Evolutionary conservation across 176 grass and related monocot genomes (phyloP), one percentile per base, ranked within the genome.

Genomic region (Elymus sibiricus): DNA sequence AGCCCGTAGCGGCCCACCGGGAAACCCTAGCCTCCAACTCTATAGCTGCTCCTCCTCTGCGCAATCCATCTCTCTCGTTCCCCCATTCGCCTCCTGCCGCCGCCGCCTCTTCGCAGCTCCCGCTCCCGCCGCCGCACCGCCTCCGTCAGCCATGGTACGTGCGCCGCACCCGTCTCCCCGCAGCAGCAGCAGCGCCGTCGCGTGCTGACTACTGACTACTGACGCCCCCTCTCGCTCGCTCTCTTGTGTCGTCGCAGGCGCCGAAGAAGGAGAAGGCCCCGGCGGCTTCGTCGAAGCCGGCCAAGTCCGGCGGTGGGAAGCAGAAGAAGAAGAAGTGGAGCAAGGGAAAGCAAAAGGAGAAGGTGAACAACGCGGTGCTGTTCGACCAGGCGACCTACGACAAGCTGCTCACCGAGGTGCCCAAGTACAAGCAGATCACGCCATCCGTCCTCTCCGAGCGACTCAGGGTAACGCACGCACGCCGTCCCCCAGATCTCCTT

Each of bases 251-350:
- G 17, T 81, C 13, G 39, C 85, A 91, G 89, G 85, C 81, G 4
- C 85, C 89, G 70, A 91, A 88, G 85, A 91, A 91, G 89, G 82
- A 91, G 27, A 85, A 91, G 82, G 89, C 89, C 14, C 81, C 82
- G 70, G 77, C 82, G 63, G 77, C 89, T 40, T 91, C 89, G 28
- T 91, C 86, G 2, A 91, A 91, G 82, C 89, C 89, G n/a, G 85
- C 89, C 61, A 91, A 91, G 70, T 91, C 89, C 40, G 89, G 89
- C 11, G 89, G 89, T 11, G 86, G 89, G 0, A 91, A 91, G 86
- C 86, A 91, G 82, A 88, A 91, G 81, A 91, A 91, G 89, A 91
- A 91, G 80, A 90, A 90, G 80, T 90, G 89, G 84, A 90, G 89
- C 84, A 90, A 90, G 89, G 89, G 89, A 0, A 90, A 90, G 84